Conservation (phyloP, 1,139 yeast genomes). For the Scheffersomyces quercinus region DNA sequence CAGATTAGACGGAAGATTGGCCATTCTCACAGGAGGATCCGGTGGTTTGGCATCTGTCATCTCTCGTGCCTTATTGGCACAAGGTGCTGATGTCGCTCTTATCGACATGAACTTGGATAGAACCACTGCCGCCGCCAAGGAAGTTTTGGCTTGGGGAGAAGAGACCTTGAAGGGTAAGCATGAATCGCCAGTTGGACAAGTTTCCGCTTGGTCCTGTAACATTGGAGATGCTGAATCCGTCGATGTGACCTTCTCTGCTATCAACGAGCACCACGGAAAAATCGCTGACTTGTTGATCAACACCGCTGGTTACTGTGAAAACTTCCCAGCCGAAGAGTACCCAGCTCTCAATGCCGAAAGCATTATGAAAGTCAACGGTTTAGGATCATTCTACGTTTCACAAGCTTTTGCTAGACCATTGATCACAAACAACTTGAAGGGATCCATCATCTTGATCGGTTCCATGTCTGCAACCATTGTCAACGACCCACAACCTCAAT, state of each 20-base stretch:
- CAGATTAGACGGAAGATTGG: conserved; percentile 70
- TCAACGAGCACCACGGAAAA: conserved; percentile 58
- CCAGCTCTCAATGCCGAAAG: conserved; percentile 71
- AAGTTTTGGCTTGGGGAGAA: conserved; percentile 55
- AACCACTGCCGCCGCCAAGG: conserved; percentile 61
- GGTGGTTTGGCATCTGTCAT: conserved; percentile 75
- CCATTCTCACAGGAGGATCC: conserved; percentile 79
- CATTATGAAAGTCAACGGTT: conserved; percentile 68
- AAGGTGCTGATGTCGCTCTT: conserved; percentile 71
- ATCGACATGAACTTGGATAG: conserved; percentile 67
- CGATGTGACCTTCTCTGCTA: conserved; percentile 50
- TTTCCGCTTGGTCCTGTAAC: conserved; percentile 76
- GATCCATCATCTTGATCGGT: conserved; percentile 48
- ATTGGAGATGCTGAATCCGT: conserved; percentile 68
- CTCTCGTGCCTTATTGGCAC: conserved; percentile 68
- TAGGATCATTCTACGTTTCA: conserved; percentile 72
- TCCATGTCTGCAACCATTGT: conserved; percentile 53
- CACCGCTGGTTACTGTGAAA: conserved; percentile 85
- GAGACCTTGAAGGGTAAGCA: conserved; percentile 44
- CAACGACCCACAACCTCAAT: conserved; percentile 53
- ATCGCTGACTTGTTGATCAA: conserved; percentile 68
- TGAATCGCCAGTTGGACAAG: conserved; percentile 43
- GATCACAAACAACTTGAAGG: conserved; percentile 54
- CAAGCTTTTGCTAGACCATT: conserved; percentile 67
- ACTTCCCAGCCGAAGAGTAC: conserved; percentile 74